phyloP scores from a whole-genome alignment of 2,329 filamentous ascomycete genomes.

The Neophaeococcomyces aloes region DNA sequence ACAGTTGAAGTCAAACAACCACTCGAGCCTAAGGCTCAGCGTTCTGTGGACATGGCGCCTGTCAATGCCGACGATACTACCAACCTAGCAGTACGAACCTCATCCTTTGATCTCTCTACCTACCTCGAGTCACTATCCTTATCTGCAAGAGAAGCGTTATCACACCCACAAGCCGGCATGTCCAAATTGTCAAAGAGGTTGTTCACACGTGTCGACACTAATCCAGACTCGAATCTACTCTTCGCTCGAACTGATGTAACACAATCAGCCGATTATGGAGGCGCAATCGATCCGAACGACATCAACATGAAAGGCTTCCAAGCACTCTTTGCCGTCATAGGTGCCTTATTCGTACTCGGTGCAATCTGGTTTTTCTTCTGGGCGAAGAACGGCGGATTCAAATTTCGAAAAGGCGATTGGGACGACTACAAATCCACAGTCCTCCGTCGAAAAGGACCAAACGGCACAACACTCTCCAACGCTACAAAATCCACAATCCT shows the following conservation, averaged over 20 bases:
- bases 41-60: constrained; percentile 1
- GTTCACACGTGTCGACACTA: background rate
- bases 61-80: background rate
- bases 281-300: constrained; percentile 30
- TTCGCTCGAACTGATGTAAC: constrained; percentile 23
- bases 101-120: background rate
- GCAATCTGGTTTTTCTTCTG: constrained; percentile 98
- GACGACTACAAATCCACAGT: constrained; percentile 98
- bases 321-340: constrained; percentile 74
- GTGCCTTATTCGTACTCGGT: constrained; percentile 60
- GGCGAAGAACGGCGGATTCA: constrained; percentile 91
- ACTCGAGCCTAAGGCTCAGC: background rate
- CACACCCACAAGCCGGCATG: constrained; percentile 2
- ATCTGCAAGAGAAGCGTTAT: constrained; percentile 3
- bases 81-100: background rate
- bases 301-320: constrained; percentile 57
- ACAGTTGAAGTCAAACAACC: background rate
- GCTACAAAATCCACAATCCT: constrained; percentile 73
- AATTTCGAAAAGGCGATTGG: constrained; percentile 80
- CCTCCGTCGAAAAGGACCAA: constrained; percentile 73
- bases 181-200: background rate
- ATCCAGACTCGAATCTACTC: constrained; percentile 13
- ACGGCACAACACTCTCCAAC: constrained; percentile 73
- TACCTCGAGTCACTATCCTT: constrained; percentile 5
- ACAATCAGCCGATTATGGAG: constrained; percentile 21